Conservation (phyloP, 2,329 filamentous ascomycete species). For the Cercospora nicotianae region DNA sequence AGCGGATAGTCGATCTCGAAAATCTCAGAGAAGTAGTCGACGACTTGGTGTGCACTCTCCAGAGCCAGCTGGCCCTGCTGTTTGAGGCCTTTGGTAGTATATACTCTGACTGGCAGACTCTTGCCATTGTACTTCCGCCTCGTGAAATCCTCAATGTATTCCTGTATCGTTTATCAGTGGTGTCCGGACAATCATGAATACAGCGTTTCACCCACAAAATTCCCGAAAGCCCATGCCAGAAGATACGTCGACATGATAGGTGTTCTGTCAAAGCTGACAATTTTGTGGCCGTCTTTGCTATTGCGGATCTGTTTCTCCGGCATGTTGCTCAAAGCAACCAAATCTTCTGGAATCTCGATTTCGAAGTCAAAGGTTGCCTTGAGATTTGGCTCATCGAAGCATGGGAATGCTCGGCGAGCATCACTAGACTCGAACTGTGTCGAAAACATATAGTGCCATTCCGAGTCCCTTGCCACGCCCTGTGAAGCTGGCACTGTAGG, state of each 20-base stretch:
- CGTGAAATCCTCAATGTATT: conserved; percentile 91
- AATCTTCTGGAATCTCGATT: conserved; percentile 85
- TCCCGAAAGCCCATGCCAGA: conserved; percentile 89
- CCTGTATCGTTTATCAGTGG: not conserved
- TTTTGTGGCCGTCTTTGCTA: conserved; percentile 63
- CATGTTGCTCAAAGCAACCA: conserved; percentile 94
- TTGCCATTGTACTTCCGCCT: conserved; percentile 88
- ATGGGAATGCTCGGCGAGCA: conserved; percentile 90
- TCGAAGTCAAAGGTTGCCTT: conserved; percentile 95
- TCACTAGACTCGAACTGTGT: conserved; percentile 98
- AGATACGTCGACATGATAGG: conserved; percentile 90
- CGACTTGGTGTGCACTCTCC: conserved; percentile 85
- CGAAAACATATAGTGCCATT: conserved; percentile 70
- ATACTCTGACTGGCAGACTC: conserved; percentile 88
- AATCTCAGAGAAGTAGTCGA: conserved; percentile 95
- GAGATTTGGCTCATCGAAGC: conserved; percentile 95
- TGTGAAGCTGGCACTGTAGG: conserved; percentile 68
- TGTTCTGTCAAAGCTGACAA: conserved; percentile 77
- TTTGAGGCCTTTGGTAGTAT: conserved; percentile 91
- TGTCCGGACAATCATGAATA: too few relatives aligned
- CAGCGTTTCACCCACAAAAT: conserved; percentile 56
- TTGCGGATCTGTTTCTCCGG: conserved; percentile 72
- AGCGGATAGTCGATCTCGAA: conserved; percentile 92
- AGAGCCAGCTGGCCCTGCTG: conserved; percentile 88
- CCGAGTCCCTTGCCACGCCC: conserved; percentile 72